These are phyloP conservation scores for Chlorella vulgaris DNA, from an alignment of 139 green algal species.

Conservation along the genomic window DNA sequence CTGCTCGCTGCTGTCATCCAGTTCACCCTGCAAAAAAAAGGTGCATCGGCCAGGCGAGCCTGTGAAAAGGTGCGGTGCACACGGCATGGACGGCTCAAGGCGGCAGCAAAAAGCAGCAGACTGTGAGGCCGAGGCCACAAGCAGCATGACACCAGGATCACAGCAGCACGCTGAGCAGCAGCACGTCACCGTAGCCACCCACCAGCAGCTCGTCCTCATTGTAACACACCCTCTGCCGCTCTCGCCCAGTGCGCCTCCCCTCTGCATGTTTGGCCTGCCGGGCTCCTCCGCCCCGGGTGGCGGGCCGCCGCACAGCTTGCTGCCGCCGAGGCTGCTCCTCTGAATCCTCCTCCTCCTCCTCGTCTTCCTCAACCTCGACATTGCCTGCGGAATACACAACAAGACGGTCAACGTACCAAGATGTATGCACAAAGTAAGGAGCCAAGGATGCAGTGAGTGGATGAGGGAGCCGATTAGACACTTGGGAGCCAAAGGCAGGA, in stretches of 20 bases:
- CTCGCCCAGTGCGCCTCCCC: background rate
- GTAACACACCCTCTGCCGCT: background rate
- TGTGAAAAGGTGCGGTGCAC: background rate
- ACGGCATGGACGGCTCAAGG: background rate
- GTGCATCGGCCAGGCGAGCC: background rate
- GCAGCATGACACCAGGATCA: no score
- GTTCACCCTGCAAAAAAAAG: background rate
- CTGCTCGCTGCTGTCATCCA: conserved; percentile 13
- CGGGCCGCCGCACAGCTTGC: background rate
- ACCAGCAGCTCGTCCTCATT: background rate
- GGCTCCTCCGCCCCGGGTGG: background rate
- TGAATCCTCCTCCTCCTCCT: background rate
- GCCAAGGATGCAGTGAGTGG: no score
- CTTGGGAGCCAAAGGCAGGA: no score
- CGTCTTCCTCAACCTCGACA: no score
- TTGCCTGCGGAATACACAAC: no score
- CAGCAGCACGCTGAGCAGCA: background rate
- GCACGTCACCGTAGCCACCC: no score
- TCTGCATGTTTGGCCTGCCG: background rate
- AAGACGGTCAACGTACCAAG: no score
- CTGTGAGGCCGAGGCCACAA: no score
- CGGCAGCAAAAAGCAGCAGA: no score
- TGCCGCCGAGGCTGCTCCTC: background rate
- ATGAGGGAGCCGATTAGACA: no score
- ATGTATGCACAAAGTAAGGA: background rate